Percentiles rank a stretch among this genome's conserved stretches.
Evolutionary conservation across 805 yeast genomes (phyloP).

Genomic region (Suhomyces kilbournensis): DNA sequence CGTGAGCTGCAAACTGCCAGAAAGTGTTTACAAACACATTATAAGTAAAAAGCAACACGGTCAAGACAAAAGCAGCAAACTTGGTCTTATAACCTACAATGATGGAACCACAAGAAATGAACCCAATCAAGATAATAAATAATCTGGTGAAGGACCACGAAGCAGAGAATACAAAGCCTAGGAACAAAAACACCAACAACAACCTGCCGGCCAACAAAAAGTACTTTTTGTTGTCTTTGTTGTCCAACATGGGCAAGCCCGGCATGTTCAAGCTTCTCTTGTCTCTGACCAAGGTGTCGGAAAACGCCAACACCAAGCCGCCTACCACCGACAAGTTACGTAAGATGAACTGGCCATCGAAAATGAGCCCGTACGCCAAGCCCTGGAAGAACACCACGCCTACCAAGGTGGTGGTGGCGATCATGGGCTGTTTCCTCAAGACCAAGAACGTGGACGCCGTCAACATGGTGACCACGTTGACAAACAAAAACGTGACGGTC

Average conservation of each 20-base stretch:
- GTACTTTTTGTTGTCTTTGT: conserved; percentile 74
- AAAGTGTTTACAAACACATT: conserved; percentile 81
- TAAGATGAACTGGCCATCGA: conserved; percentile 76
- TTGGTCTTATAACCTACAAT: conserved; percentile 92
- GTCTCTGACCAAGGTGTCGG: conserved; percentile 81
- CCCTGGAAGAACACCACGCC: conserved; percentile 81
- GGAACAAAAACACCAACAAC: conserved; percentile 76
- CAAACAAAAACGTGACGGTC: conserved; percentile 64
- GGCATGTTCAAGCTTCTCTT: conserved; percentile 65
- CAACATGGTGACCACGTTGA: conserved; percentile 68
- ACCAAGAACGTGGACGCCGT: conserved; percentile 70
- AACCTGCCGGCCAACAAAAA: conserved; percentile 84
- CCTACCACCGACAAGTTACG: conserved; percentile 90
- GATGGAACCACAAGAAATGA: conserved; percentile 68
- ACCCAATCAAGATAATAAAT: conserved; percentile 65
- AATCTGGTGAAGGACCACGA: conserved; percentile 67
- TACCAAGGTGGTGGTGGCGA: conserved; percentile 68
- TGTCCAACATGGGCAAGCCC: conserved; percentile 64
- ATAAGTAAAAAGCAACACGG: conserved; percentile 68
- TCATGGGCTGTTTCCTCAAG: conserved; percentile 60
- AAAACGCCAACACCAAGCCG: conserved; percentile 80
- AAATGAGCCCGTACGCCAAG: conserved; percentile 78
- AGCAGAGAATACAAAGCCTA: conserved; percentile 77
- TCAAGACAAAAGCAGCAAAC: conserved; percentile 71
- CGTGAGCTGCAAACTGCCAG: conserved; percentile 73